Evolutionary conservation across 176 grass and related monocot species (phyloP).

Genomic region (Triticum dicoccoides): DNA sequence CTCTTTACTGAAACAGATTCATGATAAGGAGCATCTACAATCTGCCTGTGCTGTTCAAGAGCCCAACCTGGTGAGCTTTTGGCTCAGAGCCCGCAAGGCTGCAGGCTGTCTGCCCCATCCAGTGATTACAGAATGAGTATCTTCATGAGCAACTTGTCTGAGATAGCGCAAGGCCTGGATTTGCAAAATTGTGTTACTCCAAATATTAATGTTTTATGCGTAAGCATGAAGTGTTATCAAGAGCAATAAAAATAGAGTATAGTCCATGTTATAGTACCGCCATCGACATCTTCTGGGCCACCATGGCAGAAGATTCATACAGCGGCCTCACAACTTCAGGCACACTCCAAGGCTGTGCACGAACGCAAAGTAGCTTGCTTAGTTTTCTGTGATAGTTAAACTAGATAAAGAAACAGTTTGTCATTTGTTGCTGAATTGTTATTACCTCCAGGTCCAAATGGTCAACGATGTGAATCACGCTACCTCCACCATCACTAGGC

Average conservation of each 20-base stretch:
- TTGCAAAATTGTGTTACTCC: slow-evolving; percentile 3
- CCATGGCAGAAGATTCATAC: slow-evolving; percentile 77
- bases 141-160: slow-evolving; percentile 75
- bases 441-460: slow-evolving; percentile 90
- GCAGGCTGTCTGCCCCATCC: slow-evolving; percentile 80
- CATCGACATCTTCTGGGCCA: slow-evolving; percentile 87
- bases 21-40: background rate
- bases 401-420: background rate
- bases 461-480: slow-evolving; percentile 89
- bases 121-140: slow-evolving; percentile 55
- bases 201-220: background rate
- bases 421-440: background rate
- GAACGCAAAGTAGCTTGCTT: slow-evolving; percentile 2
- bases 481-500: slow-evolving; percentile 80
- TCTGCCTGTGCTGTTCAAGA: slow-evolving; percentile 7
- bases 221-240: background rate
- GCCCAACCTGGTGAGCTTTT: slow-evolving; percentile 76
- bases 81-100: slow-evolving; percentile 81
- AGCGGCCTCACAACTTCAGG: slow-evolving; percentile 88
- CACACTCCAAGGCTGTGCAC: slow-evolving; percentile 74
- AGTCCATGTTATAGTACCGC: slow-evolving; percentile 44
- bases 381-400: slow-evolving; percentile 1
- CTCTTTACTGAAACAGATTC: slow-evolving; percentile 5
- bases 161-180: slow-evolving; percentile 90
- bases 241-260: background rate